Evolutionary conservation across 495 filamentous ascomycete species (phyloP).

Genomic region (Hypoxylon fragiforme): DNA sequence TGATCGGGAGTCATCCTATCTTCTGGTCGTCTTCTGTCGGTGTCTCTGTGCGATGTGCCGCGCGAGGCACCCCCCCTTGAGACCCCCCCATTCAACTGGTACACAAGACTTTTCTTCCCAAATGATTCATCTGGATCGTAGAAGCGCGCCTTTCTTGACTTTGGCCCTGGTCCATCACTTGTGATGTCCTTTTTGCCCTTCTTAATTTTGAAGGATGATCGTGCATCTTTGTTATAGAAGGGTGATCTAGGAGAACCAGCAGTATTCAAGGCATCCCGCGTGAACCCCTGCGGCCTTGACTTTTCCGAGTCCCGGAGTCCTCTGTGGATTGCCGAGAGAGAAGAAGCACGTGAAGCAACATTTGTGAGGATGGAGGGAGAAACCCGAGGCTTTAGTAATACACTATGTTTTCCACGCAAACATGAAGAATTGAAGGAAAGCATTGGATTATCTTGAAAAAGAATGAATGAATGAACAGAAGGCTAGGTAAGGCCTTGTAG

Average conservation of each 20-base stretch:
- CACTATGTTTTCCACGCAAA: conserved; percentile 30
- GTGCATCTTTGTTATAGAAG: conserved; percentile 3
- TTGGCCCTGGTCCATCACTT: conserved; percentile 31
- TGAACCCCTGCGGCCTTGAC: conserved; percentile 30
- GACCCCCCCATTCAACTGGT: conserved; percentile 44
- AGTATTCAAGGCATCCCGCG: conserved; percentile 13
- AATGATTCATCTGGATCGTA: conserved; percentile 43
- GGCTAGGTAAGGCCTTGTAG: too few species aligned
- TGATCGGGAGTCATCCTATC: conserved; percentile 3
- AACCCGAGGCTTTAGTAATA: conserved; percentile 15
- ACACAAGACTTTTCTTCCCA: conserved; percentile 52
- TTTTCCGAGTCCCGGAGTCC: conserved; percentile 37
- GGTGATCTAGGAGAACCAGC: conserved; percentile 5
- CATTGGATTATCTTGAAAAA: conserved; percentile 28
- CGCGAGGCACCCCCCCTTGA: too few species aligned
- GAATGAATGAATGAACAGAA: background rate
- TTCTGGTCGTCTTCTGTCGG: background rate
- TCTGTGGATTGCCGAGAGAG: conserved; percentile 39
- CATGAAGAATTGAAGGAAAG: conserved; percentile 25
- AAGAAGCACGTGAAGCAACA: conserved; percentile 27
- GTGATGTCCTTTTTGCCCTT: conserved; percentile 53
- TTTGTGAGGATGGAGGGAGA: background rate
- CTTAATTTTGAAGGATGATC: conserved; percentile 42
- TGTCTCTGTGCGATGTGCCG: too few species aligned
- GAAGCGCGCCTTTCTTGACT: conserved; percentile 48